Evolutionary conservation across 176 grass and related monocot species (phyloP).

Genomic region (Chrysopogon serrulatus): DNA sequence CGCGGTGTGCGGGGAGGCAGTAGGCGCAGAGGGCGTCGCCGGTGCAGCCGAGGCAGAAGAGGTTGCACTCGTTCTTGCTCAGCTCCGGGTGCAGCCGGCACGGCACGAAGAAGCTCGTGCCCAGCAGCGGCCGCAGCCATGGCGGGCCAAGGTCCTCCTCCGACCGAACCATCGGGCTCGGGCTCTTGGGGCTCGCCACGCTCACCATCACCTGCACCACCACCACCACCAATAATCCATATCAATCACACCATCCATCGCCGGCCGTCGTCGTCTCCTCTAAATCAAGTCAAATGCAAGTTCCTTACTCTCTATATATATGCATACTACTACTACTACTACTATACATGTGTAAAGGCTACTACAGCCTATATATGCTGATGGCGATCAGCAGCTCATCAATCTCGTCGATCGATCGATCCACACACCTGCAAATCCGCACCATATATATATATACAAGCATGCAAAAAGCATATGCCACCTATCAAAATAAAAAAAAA

Average conservation of each 20-base stretch:
- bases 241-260: neutral
- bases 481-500: too few species aligned
- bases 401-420: too few species aligned
- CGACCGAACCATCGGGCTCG: slow-evolving; percentile 33
- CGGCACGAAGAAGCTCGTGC: slow-evolving; percentile 59
- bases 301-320: too few species aligned
- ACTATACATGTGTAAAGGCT: too few species aligned
- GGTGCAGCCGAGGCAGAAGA: slow-evolving; percentile 59
- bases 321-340: too few species aligned
- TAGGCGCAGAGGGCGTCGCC: slow-evolving; percentile 57
- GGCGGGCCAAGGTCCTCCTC: slow-evolving; percentile 62
- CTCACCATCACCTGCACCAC: slow-evolving; percentile 55
- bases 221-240: neutral
- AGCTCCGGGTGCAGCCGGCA: slow-evolving; percentile 49
- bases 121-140: slow-evolving; percentile 65
- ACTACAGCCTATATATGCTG: too few species aligned
- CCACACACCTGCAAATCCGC: neutral
- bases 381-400: too few species aligned
- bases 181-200: slow-evolving; percentile 34
- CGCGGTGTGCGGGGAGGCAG: slow-evolving; percentile 47
- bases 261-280: neutral
- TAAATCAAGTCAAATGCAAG: slow-evolving; percentile 36
- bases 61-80: slow-evolving; percentile 84
- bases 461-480: neutral
- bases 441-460: too few species aligned